A percentile compares a stretch with the other conserved stretches of the same genome.
Evolutionary conservation across 352 stramenopile genomes (phyloP).

Genomic region (Globisporangium alternatum): DNA sequence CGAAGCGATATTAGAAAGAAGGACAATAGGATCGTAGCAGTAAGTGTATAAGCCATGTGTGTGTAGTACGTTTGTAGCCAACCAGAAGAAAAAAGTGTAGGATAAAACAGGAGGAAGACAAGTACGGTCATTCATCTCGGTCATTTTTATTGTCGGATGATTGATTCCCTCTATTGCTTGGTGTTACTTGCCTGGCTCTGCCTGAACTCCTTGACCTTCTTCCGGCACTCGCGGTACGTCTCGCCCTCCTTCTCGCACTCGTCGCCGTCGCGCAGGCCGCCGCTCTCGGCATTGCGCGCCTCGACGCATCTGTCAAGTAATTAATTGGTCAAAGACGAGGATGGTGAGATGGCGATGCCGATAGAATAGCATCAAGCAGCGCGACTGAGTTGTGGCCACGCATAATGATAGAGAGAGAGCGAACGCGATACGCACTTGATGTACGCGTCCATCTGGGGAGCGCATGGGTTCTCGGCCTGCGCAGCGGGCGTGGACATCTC

Average conservation of each 20-base stretch:
- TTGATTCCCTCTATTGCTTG: neutral
- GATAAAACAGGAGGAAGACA: neutral
- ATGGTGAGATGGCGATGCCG: conserved; percentile 5
- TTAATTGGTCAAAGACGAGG: neutral
- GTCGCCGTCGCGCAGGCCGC: conserved; percentile 64
- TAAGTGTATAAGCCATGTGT: neutral
- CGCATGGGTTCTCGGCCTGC: conserved; percentile 43
- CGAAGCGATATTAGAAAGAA: conserved; percentile 5
- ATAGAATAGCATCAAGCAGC: too few species aligned
- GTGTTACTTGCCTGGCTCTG: conserved; percentile 19
- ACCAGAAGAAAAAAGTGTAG: neutral
- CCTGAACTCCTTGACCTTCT: conserved; percentile 39
- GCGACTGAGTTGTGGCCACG: neutral
- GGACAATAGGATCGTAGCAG: neutral
- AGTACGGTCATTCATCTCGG: neutral
- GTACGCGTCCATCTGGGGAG: conserved; percentile 59
- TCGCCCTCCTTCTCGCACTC: conserved; percentile 66
- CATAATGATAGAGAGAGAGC: conserved; percentile 5
- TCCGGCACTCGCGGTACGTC: conserved; percentile 60
- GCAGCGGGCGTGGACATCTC: conserved; percentile 47
- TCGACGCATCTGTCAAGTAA: conserved; percentile 49
- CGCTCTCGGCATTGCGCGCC: conserved; percentile 47
- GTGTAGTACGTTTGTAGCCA: conserved; percentile 7
- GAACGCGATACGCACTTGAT: conserved; percentile 54
- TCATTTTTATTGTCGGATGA: neutral